Conservation (phyloP, 768 basidiomycete genomes). For the Tulasnella sp. region DNA sequence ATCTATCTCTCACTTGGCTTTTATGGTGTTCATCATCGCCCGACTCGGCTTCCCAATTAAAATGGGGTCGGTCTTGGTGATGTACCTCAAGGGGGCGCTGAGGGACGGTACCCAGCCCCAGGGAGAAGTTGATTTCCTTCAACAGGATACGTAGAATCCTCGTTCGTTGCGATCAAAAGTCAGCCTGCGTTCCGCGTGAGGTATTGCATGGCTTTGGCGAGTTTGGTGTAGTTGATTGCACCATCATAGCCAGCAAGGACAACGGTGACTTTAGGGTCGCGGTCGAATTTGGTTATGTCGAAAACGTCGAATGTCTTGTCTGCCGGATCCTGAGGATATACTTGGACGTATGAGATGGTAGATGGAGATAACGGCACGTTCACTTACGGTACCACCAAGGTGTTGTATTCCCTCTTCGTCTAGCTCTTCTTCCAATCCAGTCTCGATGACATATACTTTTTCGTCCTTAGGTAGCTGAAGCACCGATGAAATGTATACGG, state of each 20-base stretch:
- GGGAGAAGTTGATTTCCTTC: constrained; percentile 63
- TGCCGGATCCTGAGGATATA: constrained; percentile 61
- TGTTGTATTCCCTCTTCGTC: constrained; percentile 76
- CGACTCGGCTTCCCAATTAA: constrained; percentile 87
- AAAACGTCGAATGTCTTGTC: constrained; percentile 74
- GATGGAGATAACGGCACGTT: background rate
- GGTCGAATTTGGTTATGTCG: constrained; percentile 59
- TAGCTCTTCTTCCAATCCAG: constrained; percentile 89
- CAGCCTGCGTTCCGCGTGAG: constrained; percentile 72
- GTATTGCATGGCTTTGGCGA: constrained; percentile 89
- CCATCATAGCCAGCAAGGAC: constrained; percentile 93
- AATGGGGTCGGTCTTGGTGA: constrained; percentile 65
- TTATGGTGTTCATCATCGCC: constrained; percentile 91
- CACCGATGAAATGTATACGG: constrained; percentile 82
- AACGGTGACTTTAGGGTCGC: constrained; percentile 77
- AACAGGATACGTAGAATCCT: constrained; percentile 84
- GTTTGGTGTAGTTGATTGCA: constrained; percentile 87
- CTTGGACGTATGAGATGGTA: background rate
- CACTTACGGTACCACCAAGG: constrained; percentile 78
- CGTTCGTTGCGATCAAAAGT: constrained; percentile 86
- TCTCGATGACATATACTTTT: constrained; percentile 93
- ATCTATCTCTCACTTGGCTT: constrained; percentile 52
- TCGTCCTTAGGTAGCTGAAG: constrained; percentile 85
- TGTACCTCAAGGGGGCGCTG: constrained; percentile 74
- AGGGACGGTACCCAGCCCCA: constrained; percentile 81